Percentiles rank a stretch among this genome's conserved stretches.
Conservation (phyloP, 345 rosid genomes). For the Mercurialis annua region DNA sequence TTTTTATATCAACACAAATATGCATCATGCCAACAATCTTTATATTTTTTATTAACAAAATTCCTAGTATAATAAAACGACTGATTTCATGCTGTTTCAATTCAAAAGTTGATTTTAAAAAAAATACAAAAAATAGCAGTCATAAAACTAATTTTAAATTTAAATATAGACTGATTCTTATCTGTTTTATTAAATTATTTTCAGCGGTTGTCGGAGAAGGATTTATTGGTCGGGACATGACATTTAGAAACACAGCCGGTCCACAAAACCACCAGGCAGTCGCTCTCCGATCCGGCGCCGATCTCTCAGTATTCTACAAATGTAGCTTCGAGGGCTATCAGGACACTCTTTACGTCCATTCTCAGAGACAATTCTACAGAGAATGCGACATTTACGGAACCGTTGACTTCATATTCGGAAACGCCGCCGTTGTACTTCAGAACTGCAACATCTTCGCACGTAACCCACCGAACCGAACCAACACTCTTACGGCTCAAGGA, state of each 20-base stretch:
- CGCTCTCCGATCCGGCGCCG: constrained; percentile 55
- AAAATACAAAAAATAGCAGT: no score
- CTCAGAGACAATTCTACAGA: constrained; percentile 48
- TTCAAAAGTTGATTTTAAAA: no score
- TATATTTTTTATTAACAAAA: not conserved
- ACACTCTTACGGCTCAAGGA: constrained; percentile 66
- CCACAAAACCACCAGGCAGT: constrained; percentile 58
- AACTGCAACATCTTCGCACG: constrained; percentile 50
- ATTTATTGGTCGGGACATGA: constrained; percentile 59
- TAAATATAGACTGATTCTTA: not conserved
- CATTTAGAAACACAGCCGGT: constrained; percentile 62
- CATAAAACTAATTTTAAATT: no score
- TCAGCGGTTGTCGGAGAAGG: constrained; percentile 45
- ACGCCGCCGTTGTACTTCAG: constrained; percentile 58
- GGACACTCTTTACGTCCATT: constrained; percentile 61
- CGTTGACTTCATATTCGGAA: constrained; percentile 67
- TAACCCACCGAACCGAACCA: constrained; percentile 38
- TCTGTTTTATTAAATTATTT: not conserved
- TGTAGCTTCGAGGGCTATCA: constrained; percentile 46
- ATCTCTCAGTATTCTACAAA: constrained; percentile 41
- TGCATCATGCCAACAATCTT: not conserved
- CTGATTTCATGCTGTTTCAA: not conserved
- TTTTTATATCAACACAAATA: not conserved
- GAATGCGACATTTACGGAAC: constrained; percentile 44
- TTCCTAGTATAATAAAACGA: not conserved